Evolutionary conservation across 2,329 filamentous ascomycete genomes (phyloP), one percentile per base, ranked within the genome.

Genomic region (Colletotrichum cereale): DNA sequence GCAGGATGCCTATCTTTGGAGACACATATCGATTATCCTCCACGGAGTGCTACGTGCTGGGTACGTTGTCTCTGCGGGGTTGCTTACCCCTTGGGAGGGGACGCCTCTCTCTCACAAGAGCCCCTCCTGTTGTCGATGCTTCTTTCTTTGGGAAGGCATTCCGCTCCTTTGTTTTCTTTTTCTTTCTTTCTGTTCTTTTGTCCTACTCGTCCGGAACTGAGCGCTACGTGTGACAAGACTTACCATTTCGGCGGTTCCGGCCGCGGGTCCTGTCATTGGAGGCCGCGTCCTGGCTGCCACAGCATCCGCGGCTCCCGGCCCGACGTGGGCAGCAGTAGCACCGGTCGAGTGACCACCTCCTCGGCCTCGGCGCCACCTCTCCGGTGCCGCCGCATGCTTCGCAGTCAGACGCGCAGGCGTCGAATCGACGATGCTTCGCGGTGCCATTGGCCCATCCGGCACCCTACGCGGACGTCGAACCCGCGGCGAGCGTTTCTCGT

Each of bases 1-100:
- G 66, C 26, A 26, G 29, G 42, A 50, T 50, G 57, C 31, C 31
- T 36, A 34, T 34, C 14, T 36, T 29, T 24, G 12, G 42, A 14
- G 31, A 21, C n/a, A 40, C 38, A 14, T 36, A 26, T 6, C 21
- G 11, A 42, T 57, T 34, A 29, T 56, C 3, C 8, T 24, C 29
- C 31, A 26, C 18, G 24, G 26, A 6, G 8, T n/a, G 48, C 31
- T 50, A 21, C 38, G 34, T 16, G n/a, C 11, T 26, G 52, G 4
- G 12, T 57, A 64, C 26, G 60, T 31, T 38, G 44, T 42, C 53
- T 31, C 6, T 67, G 50, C 38, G 58, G 58, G 24, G 2, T 24
- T 11, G 18, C 18, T 48, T 57, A 34, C 8, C 21, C n/a, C 18
- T 8, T 10, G 36, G 24, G 29, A 16, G 47, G 47, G n/a, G 34